Percentiles rank a stretch among this genome's conserved stretches.
phyloP scores from a whole-genome alignment of 371 early-diverging fungal genomes.

The Mucor mucedo region DNA sequence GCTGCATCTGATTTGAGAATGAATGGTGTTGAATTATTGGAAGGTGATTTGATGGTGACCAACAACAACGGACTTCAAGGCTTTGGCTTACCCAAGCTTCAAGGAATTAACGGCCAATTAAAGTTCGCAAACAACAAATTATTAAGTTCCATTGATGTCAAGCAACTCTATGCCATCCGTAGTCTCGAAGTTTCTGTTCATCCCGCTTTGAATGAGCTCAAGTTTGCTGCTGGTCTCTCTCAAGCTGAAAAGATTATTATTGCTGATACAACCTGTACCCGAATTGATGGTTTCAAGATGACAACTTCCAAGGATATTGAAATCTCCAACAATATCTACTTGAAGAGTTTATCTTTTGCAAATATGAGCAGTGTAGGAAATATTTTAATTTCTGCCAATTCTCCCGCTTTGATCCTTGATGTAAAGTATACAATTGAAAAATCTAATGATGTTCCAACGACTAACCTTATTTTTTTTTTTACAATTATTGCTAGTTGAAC shows the following conservation, averaged over 20 bases:
- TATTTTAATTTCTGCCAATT: conserved; percentile 54
- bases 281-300: conserved; percentile 47
- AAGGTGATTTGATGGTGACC: conserved; percentile 48
- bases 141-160: conserved; percentile 35
- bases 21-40: conserved; percentile 38
- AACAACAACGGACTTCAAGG: conserved; percentile 45
- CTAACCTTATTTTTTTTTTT: not conserved
- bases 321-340: conserved; percentile 56
- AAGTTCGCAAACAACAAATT: conserved; percentile 49
- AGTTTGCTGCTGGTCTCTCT: conserved; percentile 43
- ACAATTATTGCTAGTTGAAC: conserved; percentile 25
- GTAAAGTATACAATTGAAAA: conserved; percentile 17
- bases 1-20: conserved; percentile 27
- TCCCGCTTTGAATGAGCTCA: conserved; percentile 48
- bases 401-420: conserved; percentile 35
- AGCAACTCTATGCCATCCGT: conserved; percentile 38
- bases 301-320: conserved; percentile 37
- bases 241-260: conserved; percentile 41
- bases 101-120: conserved; percentile 50
- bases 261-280: conserved; percentile 49
- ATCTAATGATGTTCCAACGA: not conserved
- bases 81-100: conserved; percentile 42
- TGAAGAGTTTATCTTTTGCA: conserved; percentile 45
- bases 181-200: conserved; percentile 46
- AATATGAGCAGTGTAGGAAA: conserved; percentile 33